Conservation (phyloP, 78 protist species). For the Isochrysis galbana region DNA sequence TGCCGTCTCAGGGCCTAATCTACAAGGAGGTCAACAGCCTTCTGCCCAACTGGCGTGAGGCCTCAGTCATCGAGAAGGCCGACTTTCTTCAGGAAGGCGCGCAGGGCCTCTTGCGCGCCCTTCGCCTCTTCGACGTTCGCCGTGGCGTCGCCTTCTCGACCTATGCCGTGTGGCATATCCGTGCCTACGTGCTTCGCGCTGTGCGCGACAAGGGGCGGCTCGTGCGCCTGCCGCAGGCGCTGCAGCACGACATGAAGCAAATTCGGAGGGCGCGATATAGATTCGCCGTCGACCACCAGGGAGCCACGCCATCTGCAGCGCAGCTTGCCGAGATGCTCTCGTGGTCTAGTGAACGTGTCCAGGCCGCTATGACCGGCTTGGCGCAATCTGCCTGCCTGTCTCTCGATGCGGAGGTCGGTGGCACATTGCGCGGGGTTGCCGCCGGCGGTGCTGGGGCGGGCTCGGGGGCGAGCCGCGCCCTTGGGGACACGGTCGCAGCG, state of each 20-base stretch:
- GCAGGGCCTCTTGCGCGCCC: constrained; percentile 12
- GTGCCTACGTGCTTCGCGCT: not conserved
- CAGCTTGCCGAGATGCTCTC: not conserved
- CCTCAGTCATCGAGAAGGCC: not conserved
- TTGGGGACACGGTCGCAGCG: too few species aligned
- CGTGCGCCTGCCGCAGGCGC: not conserved
- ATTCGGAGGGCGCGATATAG: not conserved
- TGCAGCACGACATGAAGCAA: constrained; percentile 7
- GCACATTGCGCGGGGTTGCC: too few species aligned
- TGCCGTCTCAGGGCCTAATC: not conserved
- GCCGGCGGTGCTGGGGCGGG: too few species aligned
- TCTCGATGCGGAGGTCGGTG: too few species aligned
- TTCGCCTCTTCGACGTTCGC: not conserved
- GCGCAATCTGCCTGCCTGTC: too few species aligned
- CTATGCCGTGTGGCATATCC: not conserved
- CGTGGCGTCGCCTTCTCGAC: constrained; percentile 9
- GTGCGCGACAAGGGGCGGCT: not conserved
- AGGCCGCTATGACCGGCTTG: too few species aligned
- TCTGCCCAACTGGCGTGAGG: not conserved
- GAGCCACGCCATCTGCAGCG: not conserved
- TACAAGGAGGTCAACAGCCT: not conserved
- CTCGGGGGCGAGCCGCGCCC: too few species aligned
- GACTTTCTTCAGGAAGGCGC: constrained; percentile 4
- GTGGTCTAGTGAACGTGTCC: too few species aligned
- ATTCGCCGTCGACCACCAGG: not conserved